Evolutionary conservation across 495 filamentous ascomycete species (phyloP), one percentile per base, ranked within the genome.

Genomic region (Penicillium coprophilum): DNA sequence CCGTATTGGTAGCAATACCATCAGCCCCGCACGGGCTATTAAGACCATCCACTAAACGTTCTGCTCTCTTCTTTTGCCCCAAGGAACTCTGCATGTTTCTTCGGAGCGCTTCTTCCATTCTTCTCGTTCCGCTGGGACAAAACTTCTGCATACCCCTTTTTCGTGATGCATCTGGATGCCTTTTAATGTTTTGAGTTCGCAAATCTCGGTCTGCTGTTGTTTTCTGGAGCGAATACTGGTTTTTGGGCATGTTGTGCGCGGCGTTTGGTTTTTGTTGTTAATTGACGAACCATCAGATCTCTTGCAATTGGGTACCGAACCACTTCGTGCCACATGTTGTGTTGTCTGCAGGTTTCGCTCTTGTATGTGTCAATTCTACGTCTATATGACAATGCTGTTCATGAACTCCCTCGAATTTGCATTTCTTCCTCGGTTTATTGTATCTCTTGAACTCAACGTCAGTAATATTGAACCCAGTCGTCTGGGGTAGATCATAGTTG

Each of bases 1-100:
- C n/a, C 83, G 93, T 9, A 81, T 96, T n/a, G 91, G 91, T 8
- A 96, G 92, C 66, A 75, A 87, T 15, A 64, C 58, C 11, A 36
- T 49, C 30, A 69, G 63, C 45, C 66, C 66, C 2, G 44, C 46
- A 20, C 60, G 63, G 6, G 48, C 54, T 15, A 53, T 57, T 24
- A 64, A 64, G 24, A 34, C 60, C 43, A 61, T 63, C 44, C 61
- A 67, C 43, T 64, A 50, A 55, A 21, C 30, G 32, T 10, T 12
- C 23, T 21, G 41, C 6, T 50, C 23, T 47, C 13, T 36, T 41
- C 19, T 38, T 24, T 17, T 19, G n/a, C 6, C 10, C 30, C 28
- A 2, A 50, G 20, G 17, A 23, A n/a, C 32, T 2, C 20, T 40
- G 19, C 44, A 43, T 7, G 24, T 36, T 52, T n/a, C 39, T 34